Evolutionary conservation across 192 early-diverging fungal genomes (phyloP), one percentile per base, ranked within the genome.

Genomic region (Coemansia asiatica): DNA sequence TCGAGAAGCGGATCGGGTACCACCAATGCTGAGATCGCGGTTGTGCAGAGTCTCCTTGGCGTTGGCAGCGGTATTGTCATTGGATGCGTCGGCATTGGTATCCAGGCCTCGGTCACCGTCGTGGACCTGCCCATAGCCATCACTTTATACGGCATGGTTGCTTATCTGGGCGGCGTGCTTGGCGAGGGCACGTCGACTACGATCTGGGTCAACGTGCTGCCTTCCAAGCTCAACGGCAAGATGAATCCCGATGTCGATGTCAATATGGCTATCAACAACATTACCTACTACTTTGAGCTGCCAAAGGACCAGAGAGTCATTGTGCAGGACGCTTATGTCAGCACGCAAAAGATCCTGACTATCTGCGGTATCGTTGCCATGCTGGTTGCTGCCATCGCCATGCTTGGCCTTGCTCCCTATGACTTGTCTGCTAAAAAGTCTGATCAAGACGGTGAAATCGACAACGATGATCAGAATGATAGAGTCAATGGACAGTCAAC

Each of bases 301-400:
- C 72, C 72, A 18, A 69, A 66, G n/a, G 78, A 71, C 63, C 78
- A 81, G 68, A 68, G 68, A 3, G 63, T 75, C 9, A 68, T 81
- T 56, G 68, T 81, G 15, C 72, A 81, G 58, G 63, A 71, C 28
- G 72, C 60, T 16, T 81, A 81, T 55, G 63, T 75, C 12, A 31
- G 58, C 54, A 81, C 78, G 7, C 78, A 81, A 26, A 61, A 60
- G 48, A 69, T 72, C 15, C 60, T 81, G 57, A 81, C 72, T 26
- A 75, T 81, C 60, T 75, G 72, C 46, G 78, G 78, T 6, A 81
- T 81, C 40, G 74, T 72, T 51, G 63, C 72, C 2, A 75, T 81
- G 69, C 33, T 63, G 13, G 13, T 74, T 56, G 78, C 78, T 9
- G 78, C 58, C 12, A 63, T 75, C 26, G 65, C 69, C 29, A 81